Conservation (phyloP, 2,329 filamentous ascomycete genomes). For the Phyllosticta citribraziliensis region DNA sequence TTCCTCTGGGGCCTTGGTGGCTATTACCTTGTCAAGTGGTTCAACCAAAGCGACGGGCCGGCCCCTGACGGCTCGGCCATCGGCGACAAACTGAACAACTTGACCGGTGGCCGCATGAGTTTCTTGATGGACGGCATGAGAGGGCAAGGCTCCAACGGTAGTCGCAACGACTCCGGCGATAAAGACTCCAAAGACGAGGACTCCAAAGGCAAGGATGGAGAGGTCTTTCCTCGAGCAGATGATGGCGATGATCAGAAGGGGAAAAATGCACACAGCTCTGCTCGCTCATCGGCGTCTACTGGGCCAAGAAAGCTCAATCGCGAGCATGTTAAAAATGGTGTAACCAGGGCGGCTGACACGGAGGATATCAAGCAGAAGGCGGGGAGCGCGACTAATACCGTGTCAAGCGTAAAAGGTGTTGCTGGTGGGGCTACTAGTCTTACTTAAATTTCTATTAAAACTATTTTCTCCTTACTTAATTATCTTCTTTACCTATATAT, state of each 20-base stretch:
- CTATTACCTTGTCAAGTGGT: constrained; percentile 42
- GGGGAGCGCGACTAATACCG: constrained; percentile 8
- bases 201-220: constrained; percentile 4
- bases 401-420: constrained; percentile 15
- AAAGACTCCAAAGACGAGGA: not conserved
- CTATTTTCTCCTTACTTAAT: not conserved
- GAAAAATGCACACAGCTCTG: not conserved
- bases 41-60: constrained; percentile 20
- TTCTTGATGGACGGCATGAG: constrained; percentile 23
- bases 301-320: not conserved
- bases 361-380: constrained; percentile 8
- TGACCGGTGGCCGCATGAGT: constrained; percentile 29
- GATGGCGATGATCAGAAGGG: not conserved
- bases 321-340: not conserved
- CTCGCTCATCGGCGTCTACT: not conserved
- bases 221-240: not conserved
- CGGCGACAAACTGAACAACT: constrained; percentile 31
- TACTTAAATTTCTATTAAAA: not conserved
- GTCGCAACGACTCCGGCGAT: not conserved
- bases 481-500: too few relatives aligned
- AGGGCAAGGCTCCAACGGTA: constrained; percentile 2
- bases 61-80: constrained; percentile 25
- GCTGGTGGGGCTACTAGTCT: constrained; percentile 18
- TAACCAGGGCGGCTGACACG: constrained; percentile 11
- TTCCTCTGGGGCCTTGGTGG: constrained; percentile 59